A percentile compares a stretch with the other conserved stretches of the same genome.
Evolutionary conservation across 768 basidiomycete species (phyloP).

Genomic region (Podaxis sp.): DNA sequence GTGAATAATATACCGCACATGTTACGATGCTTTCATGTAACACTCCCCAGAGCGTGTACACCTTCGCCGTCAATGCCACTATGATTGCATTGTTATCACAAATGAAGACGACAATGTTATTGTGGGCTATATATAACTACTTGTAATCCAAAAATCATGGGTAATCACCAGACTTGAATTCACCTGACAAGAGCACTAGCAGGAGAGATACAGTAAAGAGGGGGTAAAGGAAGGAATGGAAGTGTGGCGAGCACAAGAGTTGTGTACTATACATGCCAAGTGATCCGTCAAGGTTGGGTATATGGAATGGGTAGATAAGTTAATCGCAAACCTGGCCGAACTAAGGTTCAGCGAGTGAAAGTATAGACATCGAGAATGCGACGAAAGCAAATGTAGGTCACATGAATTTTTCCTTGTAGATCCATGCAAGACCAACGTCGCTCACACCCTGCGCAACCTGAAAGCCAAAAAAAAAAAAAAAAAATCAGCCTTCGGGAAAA

Average conservation of each 20-base stretch:
- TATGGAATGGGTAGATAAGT: not conserved
- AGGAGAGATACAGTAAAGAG: too few species aligned
- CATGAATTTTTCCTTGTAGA: conserved; percentile 84
- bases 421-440: conserved; percentile 85
- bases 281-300: not conserved
- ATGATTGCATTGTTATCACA: too few species aligned
- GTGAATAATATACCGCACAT: not conserved
- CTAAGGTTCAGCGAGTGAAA: not conserved
- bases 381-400: conserved; percentile 13
- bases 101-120: too few species aligned
- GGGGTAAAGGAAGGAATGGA: not conserved
- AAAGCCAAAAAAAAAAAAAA: not conserved
- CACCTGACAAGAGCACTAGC: too few species aligned
- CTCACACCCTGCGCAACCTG: conserved; percentile 62
- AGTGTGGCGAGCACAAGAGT: not conserved
- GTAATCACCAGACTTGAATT: too few species aligned
- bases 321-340: not conserved
- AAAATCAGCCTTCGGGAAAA: conserved; percentile 3
- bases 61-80: too few species aligned
- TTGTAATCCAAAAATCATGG: too few species aligned
- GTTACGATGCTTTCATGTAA: too few species aligned
- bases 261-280: not conserved
- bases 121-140: too few species aligned
- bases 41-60: too few species aligned
- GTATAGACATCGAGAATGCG: not conserved